Evolutionary conservation across 306 rosid genomes (phyloP).

Genomic region (Alnus rubra): DNA sequence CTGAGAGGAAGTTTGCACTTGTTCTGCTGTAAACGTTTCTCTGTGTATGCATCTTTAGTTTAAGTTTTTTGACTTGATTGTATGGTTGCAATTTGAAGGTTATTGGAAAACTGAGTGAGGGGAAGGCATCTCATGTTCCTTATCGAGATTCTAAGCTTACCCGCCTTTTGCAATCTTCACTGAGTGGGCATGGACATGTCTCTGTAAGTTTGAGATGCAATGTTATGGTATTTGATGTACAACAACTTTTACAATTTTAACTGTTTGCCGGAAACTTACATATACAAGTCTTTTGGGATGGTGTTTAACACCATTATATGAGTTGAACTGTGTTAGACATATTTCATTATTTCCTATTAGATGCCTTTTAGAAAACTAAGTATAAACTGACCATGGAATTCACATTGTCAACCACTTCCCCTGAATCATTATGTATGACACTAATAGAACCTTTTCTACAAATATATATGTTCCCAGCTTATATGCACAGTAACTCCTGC

Average conservation of each 20-base stretch:
- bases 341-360: not conserved
- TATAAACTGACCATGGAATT: not conserved
- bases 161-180: slow-evolving; percentile 93
- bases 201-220: slow-evolving; percentile 69
- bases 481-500: slow-evolving; percentile 99
- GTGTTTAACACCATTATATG: not conserved
- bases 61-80: slow-evolving; percentile 21
- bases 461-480: slow-evolving; percentile 61
- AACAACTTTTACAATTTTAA: not conserved
- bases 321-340: not conserved
- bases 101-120: slow-evolving; percentile 96
- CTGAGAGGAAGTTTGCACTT: not conserved
- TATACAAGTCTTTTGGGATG: not conserved
- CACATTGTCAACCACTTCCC: not conserved
- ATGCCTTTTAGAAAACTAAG: not conserved
- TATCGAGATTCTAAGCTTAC: slow-evolving; percentile 99
- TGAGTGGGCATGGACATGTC: slow-evolving; percentile 95
- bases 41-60: not conserved
- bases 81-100: slow-evolving; percentile 74
- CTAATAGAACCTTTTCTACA: slow-evolving; percentile 20
- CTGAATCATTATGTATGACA: slow-evolving; percentile 16
- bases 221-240: slow-evolving; percentile 10
- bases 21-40: not conserved
- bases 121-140: slow-evolving; percentile 99
- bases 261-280: not conserved